Evolutionary conservation across 805 yeast species (phyloP).

Genomic region (Candida cerambycidarum): DNA sequence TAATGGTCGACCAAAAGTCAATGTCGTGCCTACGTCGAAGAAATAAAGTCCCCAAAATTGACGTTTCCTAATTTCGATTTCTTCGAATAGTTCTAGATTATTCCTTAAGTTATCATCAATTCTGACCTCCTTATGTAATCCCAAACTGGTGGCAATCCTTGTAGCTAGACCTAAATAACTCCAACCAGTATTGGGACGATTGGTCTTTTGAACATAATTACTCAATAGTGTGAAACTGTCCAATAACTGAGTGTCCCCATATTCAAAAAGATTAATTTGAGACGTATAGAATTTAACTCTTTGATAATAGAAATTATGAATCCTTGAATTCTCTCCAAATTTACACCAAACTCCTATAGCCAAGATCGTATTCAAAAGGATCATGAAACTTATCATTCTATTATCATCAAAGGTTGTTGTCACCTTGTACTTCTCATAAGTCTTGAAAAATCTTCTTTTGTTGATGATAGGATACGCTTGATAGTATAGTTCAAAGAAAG

Average conservation of each 20-base stretch:
- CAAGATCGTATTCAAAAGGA: slow-evolving; percentile 18
- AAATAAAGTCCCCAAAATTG: slow-evolving; percentile 25
- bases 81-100: slow-evolving; percentile 18
- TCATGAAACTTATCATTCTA: slow-evolving; percentile 17
- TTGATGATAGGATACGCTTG: slow-evolving; percentile 21
- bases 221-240: slow-evolving; percentile 22
- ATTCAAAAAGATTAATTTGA: slow-evolving; percentile 20
- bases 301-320: slow-evolving; percentile 20
- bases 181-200: slow-evolving; percentile 22
- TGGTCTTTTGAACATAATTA: slow-evolving; percentile 20
- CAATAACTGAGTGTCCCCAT: slow-evolving; percentile 19
- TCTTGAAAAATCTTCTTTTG: slow-evolving; percentile 18
- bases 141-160: slow-evolving; percentile 22
- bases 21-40: slow-evolving; percentile 22
- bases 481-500: slow-evolving; percentile 19
- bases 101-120: slow-evolving; percentile 7
- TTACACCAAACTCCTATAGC: slow-evolving; percentile 24
- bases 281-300: slow-evolving; percentile 16
- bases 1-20: slow-evolving; percentile 22
- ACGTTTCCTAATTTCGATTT: slow-evolving; percentile 20
- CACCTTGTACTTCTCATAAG: slow-evolving; percentile 11
- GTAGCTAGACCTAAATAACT: slow-evolving; percentile 21
- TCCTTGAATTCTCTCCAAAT: slow-evolving; percentile 19
- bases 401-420: slow-evolving; percentile 11
- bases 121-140: slow-evolving; percentile 21